These are phyloP conservation scores for Phytopythium chamaehyphon DNA, from an alignment of 352 stramenopile species.

Conservation along the genomic window DNA sequence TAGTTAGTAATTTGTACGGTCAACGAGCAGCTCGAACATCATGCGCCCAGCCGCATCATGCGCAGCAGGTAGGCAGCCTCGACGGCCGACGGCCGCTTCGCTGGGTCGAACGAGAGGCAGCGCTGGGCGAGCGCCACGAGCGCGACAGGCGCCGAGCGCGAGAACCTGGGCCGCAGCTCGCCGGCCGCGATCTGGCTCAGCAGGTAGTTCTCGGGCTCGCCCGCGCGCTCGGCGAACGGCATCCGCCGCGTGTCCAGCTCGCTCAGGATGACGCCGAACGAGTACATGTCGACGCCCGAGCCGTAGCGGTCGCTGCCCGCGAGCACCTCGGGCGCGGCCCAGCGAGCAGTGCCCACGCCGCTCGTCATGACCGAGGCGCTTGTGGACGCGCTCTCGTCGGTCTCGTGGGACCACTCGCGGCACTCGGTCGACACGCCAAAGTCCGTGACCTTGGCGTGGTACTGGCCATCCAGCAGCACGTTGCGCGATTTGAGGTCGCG, in stretches of 20 bases:
- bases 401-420: conserved; percentile 10
- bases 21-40: too few relatives aligned
- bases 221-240: conserved; percentile 22
- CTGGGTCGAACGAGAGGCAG: conserved; percentile 22
- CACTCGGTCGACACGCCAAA: conserved; percentile 13
- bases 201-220: conserved; percentile 22
- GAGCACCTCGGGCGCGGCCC: conserved; percentile 52
- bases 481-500: conserved; percentile 18
- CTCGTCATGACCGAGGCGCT: conserved; percentile 15
- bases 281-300: conserved; percentile 38
- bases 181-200: conserved; percentile 20
- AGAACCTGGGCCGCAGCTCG: conserved; percentile 22
- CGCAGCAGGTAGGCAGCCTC: conserved; percentile 27
- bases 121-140: conserved; percentile 18
- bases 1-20: too few relatives aligned
- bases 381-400: conserved; percentile 5
- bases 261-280: conserved; percentile 40
- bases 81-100: conserved; percentile 19
- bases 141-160: conserved; percentile 1
- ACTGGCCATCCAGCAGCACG: conserved; percentile 3
- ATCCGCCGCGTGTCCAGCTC: conserved; percentile 43
- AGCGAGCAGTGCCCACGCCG: conserved; percentile 40
- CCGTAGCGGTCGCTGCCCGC: conserved; percentile 36
- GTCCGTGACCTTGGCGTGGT: conserved; percentile 5
- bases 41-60: not conserved